Percentiles rank a stretch among this genome's conserved stretches.
Evolutionary conservation across 768 basidiomycete species (phyloP).

Genomic region (Neoboletus subvelutipes): DNA sequence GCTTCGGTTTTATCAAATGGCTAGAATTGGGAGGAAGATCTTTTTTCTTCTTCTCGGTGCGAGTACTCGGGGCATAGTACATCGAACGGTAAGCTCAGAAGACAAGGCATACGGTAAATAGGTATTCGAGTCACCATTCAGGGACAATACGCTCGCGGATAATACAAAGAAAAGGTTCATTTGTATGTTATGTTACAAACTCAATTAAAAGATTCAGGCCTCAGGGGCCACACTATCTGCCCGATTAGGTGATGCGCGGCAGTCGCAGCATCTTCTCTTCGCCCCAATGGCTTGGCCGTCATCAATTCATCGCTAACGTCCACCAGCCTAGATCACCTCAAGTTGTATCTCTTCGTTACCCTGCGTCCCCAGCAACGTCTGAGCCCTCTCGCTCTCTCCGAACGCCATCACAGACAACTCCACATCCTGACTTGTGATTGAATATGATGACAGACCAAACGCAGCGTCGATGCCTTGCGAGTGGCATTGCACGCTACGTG

Average conservation of each 20-base stretch:
- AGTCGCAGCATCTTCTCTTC: not conserved
- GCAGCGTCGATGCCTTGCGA: not conserved
- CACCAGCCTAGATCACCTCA: not conserved
- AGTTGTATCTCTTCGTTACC: not conserved
- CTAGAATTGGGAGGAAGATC: too few species aligned
- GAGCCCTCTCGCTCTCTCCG: not conserved
- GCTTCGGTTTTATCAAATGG: too few species aligned
- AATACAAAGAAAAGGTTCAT: too few species aligned
- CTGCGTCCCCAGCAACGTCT: not conserved
- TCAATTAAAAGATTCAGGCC: not conserved
- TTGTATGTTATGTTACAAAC: not conserved
- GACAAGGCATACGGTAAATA: too few species aligned
- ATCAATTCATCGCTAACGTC: not conserved
- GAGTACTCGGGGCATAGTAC: too few species aligned
- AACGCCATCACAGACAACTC: not conserved
- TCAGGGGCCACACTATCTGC: not conserved
- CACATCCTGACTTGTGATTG: not conserved
- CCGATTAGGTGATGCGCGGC: not conserved
- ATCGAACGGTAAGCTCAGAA: too few species aligned
- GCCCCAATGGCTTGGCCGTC: not conserved
- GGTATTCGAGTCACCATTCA: too few species aligned
- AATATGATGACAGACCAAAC: not conserved
- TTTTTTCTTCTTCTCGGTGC: too few species aligned
- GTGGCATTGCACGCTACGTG: not conserved
- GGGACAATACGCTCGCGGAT: too few species aligned